Evolutionary conservation across 306 rosid genomes (phyloP).

Genomic region (Gastrolobium villosum): DNA sequence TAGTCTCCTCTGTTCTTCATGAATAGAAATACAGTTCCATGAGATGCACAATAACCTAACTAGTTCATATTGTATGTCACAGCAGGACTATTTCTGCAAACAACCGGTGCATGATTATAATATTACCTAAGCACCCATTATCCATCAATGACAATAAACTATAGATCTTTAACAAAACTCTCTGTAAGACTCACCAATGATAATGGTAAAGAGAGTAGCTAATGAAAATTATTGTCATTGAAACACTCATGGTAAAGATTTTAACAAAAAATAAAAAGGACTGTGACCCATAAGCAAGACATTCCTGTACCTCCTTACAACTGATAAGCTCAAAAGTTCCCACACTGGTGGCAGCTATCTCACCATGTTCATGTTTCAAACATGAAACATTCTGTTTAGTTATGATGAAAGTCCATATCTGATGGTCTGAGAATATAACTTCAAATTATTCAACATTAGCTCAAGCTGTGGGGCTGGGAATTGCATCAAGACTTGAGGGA

Average conservation of each 20-base stretch:
- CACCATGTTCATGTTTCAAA: slow-evolving; percentile 56
- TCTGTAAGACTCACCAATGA: slow-evolving; percentile 25
- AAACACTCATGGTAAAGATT: too few relatives aligned
- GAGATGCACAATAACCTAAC: not conserved
- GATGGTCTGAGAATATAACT: slow-evolving; percentile 42
- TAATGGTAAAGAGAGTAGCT: too few relatives aligned
- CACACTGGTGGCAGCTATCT: slow-evolving; percentile 56
- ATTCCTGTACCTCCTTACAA: slow-evolving; percentile 62
- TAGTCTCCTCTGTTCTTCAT: too few relatives aligned
- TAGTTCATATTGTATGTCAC: not conserved
- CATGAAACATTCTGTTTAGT: slow-evolving; percentile 56
- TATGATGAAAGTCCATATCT: slow-evolving; percentile 47
- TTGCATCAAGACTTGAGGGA: not conserved
- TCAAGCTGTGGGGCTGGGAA: not conserved
- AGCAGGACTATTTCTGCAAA: slow-evolving; percentile 14
- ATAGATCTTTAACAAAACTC: not conserved
- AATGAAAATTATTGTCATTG: too few relatives aligned
- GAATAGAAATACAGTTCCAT: too few relatives aligned
- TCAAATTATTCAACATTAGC: slow-evolving; percentile 39
- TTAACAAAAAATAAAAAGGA: slow-evolving; percentile 12
- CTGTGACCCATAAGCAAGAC: slow-evolving; percentile 43
- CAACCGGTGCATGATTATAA: slow-evolving; percentile 5
- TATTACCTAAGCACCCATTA: not conserved
- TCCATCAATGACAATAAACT: not conserved
- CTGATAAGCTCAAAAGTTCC: slow-evolving; percentile 66